These are phyloP conservation scores for Pterocarpus santalinus DNA, from an alignment of 306 rosid species.

Conservation along the genomic window DNA sequence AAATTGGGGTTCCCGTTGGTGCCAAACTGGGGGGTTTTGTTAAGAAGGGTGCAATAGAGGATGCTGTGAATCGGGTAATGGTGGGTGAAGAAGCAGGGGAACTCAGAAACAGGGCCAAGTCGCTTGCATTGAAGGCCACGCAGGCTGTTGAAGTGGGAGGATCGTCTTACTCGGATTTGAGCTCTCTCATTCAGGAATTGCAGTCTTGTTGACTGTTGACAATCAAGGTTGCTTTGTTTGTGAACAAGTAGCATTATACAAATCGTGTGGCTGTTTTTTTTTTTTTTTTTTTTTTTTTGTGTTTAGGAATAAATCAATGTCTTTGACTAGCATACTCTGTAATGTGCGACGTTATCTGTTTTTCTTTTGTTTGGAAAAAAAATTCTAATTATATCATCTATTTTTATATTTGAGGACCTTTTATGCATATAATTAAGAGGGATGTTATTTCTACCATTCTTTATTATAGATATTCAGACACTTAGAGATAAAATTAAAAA, in stretches of 20 bases:
- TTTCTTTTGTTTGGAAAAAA: too few species aligned
- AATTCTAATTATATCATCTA: too few species aligned
- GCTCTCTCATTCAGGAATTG: conserved; percentile 50
- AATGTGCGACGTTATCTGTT: too few species aligned
- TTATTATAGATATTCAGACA: too few species aligned
- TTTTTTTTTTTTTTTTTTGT: too few species aligned
- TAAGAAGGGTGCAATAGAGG: conserved; percentile 48
- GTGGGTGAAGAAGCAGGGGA: conserved; percentile 57
- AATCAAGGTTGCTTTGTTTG: neutral
- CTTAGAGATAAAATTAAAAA: too few species aligned
- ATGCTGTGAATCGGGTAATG: conserved; percentile 45
- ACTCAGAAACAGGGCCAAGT: conserved; percentile 59
- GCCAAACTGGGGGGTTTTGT: conserved; percentile 41
- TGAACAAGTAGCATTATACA: neutral
- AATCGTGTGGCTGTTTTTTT: too few species aligned
- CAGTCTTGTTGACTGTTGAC: neutral
- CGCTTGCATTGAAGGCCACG: conserved; percentile 47
- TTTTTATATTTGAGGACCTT: too few species aligned
- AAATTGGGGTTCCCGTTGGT: conserved; percentile 55
- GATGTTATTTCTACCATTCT: too few species aligned
- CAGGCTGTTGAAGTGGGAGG: conserved; percentile 58
- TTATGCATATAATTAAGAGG: too few species aligned
- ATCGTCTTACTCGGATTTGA: conserved; percentile 52
- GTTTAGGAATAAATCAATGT: too few species aligned
- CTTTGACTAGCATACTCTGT: too few species aligned